Conservation (phyloP, 306 rosid species). For the Parietaria judaica region DNA sequence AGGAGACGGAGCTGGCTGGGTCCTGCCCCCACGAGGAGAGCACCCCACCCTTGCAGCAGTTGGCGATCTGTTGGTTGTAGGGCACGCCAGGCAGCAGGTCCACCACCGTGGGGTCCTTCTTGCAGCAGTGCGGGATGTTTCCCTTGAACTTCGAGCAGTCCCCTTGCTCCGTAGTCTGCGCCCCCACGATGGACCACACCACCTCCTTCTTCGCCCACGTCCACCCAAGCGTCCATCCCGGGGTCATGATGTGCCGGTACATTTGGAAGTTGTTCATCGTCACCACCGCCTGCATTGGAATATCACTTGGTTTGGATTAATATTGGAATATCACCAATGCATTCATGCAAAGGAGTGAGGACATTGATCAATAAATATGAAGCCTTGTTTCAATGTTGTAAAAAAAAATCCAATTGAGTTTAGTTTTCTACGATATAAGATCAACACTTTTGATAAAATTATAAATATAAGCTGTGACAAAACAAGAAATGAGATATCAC, state of each 20-base stretch:
- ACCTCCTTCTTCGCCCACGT: constrained; percentile 89
- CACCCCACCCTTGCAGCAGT: constrained; percentile 95
- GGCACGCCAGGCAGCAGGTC: constrained; percentile 93
- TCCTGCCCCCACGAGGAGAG: constrained; percentile 92
- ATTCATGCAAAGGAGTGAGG: no score
- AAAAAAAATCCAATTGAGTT: no score
- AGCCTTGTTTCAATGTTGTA: no score
- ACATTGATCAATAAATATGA: no score
- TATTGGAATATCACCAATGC: no score
- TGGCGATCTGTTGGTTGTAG: constrained; percentile 79
- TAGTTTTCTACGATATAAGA: no score
- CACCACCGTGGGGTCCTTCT: constrained; percentile 69
- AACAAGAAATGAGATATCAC: no score
- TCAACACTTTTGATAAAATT: no score
- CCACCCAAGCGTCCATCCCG: constrained; percentile 94
- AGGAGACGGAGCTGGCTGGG: constrained; percentile 61
- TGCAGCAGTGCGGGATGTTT: constrained; percentile 76
- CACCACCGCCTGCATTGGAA: constrained; percentile 45
- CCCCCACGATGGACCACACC: constrained; percentile 72
- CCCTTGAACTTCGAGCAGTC: constrained; percentile 91
- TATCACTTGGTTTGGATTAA: no score
- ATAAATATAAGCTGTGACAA: no score
- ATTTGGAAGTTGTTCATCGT: constrained; percentile 77
- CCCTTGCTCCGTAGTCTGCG: constrained; percentile 92
- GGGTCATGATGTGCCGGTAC: constrained; percentile 84